Evolutionary conservation across 768 basidiomycete genomes (phyloP).

Genomic region (Rubroboletus satanas): DNA sequence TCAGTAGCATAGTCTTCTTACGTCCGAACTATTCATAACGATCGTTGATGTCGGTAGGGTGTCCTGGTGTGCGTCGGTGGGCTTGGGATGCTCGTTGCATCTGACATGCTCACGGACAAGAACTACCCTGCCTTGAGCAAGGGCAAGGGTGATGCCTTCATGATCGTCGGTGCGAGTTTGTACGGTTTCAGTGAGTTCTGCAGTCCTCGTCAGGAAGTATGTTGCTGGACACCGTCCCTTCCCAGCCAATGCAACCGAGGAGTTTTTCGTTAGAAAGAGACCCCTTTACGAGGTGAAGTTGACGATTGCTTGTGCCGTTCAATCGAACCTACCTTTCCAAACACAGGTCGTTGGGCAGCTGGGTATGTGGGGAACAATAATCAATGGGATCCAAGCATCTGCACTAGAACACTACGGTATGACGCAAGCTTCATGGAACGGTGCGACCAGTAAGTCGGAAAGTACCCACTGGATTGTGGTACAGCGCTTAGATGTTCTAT

Average conservation of each 20-base stretch:
- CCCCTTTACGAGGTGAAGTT: constrained; percentile 69
- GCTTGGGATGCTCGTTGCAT: constrained; percentile 73
- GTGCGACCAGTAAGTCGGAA: constrained; percentile 57
- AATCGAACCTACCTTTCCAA: not conserved
- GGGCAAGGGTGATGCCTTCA: constrained; percentile 81
- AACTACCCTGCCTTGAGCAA: constrained; percentile 60
- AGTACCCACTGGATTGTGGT: constrained; percentile 21
- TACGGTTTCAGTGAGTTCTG: constrained; percentile 75
- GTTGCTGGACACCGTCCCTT: not conserved
- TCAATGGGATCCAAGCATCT: constrained; percentile 76
- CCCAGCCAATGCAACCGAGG: constrained; percentile 82
- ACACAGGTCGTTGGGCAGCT: constrained; percentile 74
- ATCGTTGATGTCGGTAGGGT: constrained; percentile 43
- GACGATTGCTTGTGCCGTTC: not conserved
- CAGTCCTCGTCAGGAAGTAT: not conserved
- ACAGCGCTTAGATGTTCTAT: not conserved
- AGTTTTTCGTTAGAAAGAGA: constrained; percentile 74
- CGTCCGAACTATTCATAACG: not conserved
- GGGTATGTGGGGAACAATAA: constrained; percentile 79
- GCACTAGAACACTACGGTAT: constrained; percentile 67
- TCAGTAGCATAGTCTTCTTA: constrained; percentile 30
- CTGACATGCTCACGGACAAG: constrained; percentile 76
- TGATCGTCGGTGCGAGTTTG: constrained; percentile 80
- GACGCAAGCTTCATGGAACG: constrained; percentile 68
- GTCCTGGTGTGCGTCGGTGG: constrained; percentile 70